Evolutionary conservation across 352 stramenopile species (phyloP).

Genomic region (Globisporangium cystogenes): DNA sequence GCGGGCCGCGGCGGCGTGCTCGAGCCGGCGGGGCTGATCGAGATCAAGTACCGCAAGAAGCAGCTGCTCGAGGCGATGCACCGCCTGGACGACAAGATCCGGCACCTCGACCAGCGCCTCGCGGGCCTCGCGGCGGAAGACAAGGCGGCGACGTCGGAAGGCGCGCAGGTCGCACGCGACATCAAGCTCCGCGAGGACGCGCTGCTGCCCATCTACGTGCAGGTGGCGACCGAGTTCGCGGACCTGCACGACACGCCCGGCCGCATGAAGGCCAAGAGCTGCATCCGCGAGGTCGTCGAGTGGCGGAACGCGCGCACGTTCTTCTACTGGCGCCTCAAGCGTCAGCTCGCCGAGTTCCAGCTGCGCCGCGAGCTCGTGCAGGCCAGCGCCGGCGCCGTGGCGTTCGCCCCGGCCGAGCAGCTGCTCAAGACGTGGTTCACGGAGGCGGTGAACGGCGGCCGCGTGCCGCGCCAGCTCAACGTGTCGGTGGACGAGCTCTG

Average conservation of each 20-base stretch:
- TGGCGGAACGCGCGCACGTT: constrained; percentile 94
- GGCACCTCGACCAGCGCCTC: constrained; percentile 72
- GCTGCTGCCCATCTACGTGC: constrained; percentile 96
- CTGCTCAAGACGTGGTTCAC: constrained; percentile 80
- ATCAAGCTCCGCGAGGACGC: constrained; percentile 92
- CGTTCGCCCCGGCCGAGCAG: constrained; percentile 52
- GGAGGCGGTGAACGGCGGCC: constrained; percentile 69
- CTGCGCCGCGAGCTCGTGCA: constrained; percentile 61
- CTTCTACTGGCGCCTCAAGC: constrained; percentile 99
- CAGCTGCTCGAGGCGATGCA: constrained; percentile 97
- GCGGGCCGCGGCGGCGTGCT: constrained; percentile 95
- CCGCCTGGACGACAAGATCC: constrained; percentile 94
- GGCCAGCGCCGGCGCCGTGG: constrained; percentile 27
- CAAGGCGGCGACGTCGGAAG: constrained; percentile 18
- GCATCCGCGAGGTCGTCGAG: constrained; percentile 96
- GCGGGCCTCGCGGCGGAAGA: constrained; percentile 47
- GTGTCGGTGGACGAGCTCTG: constrained; percentile 65
- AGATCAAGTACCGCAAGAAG: constrained; percentile 99
- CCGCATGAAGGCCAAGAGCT: constrained; percentile 99
- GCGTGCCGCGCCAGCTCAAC: constrained; percentile 56
- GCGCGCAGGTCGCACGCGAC: constrained; percentile 75
- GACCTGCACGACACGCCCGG: constrained; percentile 99
- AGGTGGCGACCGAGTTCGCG: constrained; percentile 99
- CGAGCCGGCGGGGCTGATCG: constrained; percentile 96
- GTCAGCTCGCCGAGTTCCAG: constrained; percentile 96